Evolutionary conservation across 805 yeast genomes (phyloP), one percentile per base, ranked within the genome.

Genomic region (Lipomyces sp.): DNA sequence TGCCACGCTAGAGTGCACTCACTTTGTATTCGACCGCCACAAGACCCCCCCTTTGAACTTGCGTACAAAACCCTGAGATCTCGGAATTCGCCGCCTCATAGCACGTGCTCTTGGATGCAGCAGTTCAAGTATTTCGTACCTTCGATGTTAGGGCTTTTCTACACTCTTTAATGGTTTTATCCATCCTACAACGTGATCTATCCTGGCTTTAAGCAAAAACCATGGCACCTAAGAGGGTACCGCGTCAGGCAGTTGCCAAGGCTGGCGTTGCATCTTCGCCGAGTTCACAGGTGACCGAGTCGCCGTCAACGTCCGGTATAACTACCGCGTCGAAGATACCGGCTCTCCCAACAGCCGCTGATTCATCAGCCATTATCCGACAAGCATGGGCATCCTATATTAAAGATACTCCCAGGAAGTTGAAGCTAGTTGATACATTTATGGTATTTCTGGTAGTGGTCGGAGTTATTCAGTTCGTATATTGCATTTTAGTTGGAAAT

Each of bases 401-500:
- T 13, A 18, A 13, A n/a, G 67, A 62, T 18, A 70, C 73, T 4
- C 65, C 71, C 6, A 58, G 55, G 29, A 50, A 77, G 29, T 67
- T 76, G 64, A 84, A 86, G 77, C 81, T 92, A 60, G 89, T 94
- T 71, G 98, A 95, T 77, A 72, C 83, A 13, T 95, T 93, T 75
- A 82, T 94, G 74, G 85, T 77, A 33, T 92, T 90, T 71, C 79
- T 94, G 65, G 93, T 94, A 18, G 78, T 81, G 0, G 80, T 91
- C 66, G 99, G 97, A 0, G 79, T 84, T 0, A 77, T 90, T 35
- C 98, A 95, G 79, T 92, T 92, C 75, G 79, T 82, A 3, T 94
- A 92, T 77, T 90, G 90, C 71, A 72, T 88, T 53, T 67, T 92
- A 13, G 86, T 92, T 57, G 97, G 98, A 48, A 91, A 86, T 73